Base-by-base conservation (phyloP, 305 asterid species). In the Fraxinus ornus region DNA sequence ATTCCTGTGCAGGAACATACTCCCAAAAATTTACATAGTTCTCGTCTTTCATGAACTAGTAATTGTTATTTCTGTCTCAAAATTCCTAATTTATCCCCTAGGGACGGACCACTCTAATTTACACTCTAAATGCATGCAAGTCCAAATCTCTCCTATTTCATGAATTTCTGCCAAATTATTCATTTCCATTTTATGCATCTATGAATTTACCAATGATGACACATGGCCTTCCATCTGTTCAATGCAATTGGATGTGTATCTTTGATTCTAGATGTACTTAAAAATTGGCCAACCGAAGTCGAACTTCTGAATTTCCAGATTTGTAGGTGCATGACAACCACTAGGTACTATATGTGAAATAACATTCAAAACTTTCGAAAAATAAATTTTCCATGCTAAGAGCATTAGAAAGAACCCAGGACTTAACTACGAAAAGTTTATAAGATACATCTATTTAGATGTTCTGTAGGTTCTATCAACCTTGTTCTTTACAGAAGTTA, bases 401-500 rank as follows among this genome's bases (percentile, higher is more conserved):
- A 78, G 71, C 36, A 64, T n/a, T n/a, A 47, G 8, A 35, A 78
- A 52, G 73, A 55, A 37, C 52, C 41, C 39, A 73, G 57, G 28
- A 5, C 39, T 55, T 81, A 21, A 76, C 77, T 21, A 24, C 19
- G 41, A 76, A 28, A 76, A 41, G 66, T 15, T 28, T 49, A 49
- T 49, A 72, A 49, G 3, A 7, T 64, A 32, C 22, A 22, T 3
- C 55, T 39, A 39, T 60, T 13, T 30, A 6, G 47, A 9, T n/a
- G 5, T 62, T 76, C 77, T 64, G 47, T 79, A 21, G 64, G 75
- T 36, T 26, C 73, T 81, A 0, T 32, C 76, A 72, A 39, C 74
- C 26, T 86, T 83, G 55, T 55, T 81, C 70, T 79, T 66, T 49
- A 49, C 60, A 4, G 60, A 49, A 49, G 60, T 49, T 13, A 49